phyloP scores from a whole-genome alignment of 139 green algal species.

The Ettlia oleoabundans region DNA sequence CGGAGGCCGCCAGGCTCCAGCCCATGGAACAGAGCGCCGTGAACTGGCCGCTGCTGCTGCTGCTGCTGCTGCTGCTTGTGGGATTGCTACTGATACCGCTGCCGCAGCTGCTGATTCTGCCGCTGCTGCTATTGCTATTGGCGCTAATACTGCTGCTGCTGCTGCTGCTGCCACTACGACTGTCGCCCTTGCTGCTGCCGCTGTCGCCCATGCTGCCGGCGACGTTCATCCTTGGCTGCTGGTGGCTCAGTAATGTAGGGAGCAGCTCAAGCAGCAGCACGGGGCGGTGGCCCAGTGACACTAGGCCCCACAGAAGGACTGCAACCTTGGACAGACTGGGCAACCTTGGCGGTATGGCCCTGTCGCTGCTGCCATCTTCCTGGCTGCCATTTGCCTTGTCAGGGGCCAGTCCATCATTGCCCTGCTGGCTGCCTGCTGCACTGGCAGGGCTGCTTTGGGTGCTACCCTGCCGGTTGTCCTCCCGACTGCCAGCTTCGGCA shows the following conservation, averaged over 20 bases:
- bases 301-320: slow-evolving; percentile 4
- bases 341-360: too few relatives aligned
- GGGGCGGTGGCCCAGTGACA: slow-evolving; percentile 4
- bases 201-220: too few relatives aligned
- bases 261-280: neutral
- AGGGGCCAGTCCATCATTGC: too few relatives aligned
- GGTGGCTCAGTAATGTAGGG: neutral
- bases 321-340: neutral
- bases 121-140: neutral
- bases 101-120: too few relatives aligned
- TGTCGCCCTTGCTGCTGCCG: neutral
- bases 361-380: neutral
- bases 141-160: neutral
- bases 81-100: too few relatives aligned
- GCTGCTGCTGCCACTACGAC: neutral
- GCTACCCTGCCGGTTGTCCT: too few relatives aligned
- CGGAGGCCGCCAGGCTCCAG: slow-evolving; percentile 6
- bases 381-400: neutral
- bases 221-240: neutral
- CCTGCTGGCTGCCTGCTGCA: too few relatives aligned
- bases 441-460: too few relatives aligned
- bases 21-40: neutral
- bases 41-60: neutral
- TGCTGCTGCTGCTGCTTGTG: neutral
- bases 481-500: too few relatives aligned